These are phyloP conservation scores for Apocynum venetum DNA, from an alignment of 257 asterid species.

Conservation along the genomic window DNA sequence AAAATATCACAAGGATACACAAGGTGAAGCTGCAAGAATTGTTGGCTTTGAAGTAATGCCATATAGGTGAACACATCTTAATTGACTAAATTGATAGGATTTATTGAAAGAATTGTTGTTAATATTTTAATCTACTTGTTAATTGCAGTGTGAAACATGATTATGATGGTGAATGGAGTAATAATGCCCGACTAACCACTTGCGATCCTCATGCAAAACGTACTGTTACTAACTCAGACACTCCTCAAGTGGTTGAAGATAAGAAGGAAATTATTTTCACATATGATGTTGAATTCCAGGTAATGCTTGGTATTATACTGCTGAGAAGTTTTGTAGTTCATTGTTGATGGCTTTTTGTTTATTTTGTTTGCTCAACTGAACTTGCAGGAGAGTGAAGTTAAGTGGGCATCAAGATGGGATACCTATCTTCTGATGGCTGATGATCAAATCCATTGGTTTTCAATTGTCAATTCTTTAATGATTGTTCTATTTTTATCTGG, in stretches of 20 bases:
- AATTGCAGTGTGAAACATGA: slow-evolving; percentile 69
- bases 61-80: slow-evolving; percentile 47
- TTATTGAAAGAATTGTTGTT: slow-evolving; percentile 11
- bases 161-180: slow-evolving; percentile 69
- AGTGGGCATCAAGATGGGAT: slow-evolving; percentile 99
- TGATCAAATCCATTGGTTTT: slow-evolving; percentile 94
- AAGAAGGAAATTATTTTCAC: slow-evolving; percentile 74
- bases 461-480: slow-evolving; percentile 85
- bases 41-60: slow-evolving; percentile 88
- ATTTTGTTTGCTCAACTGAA: not conserved
- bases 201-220: slow-evolving; percentile 88
- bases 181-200: slow-evolving; percentile 52
- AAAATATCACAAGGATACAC: slow-evolving; percentile 74
- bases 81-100: not conserved
- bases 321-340: not conserved
- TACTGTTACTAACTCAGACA: slow-evolving; percentile 51
- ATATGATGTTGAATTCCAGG: slow-evolving; percentile 87
- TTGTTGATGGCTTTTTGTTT: slow-evolving; percentile 2
- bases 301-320: slow-evolving; percentile 18
- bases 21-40: slow-evolving; percentile 68
- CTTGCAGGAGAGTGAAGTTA: slow-evolving; percentile 71
- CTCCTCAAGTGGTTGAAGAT: slow-evolving; percentile 86
- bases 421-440: slow-evolving; percentile 85
- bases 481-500: slow-evolving; percentile 88
- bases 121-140: slow-evolving; percentile 8